Percentiles rank a stretch among this genome's conserved stretches.
Conservation (phyloP, 1,284 basidiomycete genomes). For the Salmacisia buchloeana region DNA sequence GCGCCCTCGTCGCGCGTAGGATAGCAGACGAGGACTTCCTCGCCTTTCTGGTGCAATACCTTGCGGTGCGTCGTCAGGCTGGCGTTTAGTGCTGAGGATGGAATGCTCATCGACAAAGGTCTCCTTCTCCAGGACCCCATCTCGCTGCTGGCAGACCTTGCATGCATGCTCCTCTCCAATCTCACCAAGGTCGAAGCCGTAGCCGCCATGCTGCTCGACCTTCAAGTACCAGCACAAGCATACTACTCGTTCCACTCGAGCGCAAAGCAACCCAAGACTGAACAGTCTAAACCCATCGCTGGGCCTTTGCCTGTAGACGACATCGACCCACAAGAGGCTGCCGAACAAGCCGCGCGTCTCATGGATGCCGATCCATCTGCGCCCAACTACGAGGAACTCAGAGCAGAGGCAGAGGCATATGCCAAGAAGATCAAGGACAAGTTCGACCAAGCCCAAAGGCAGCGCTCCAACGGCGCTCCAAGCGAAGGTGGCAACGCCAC, state of each 20-base stretch:
- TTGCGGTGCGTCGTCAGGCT: conserved; percentile 64
- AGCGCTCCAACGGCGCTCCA: not conserved
- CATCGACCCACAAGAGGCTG: not conserved
- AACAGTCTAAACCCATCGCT: no score
- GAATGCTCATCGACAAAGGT: not conserved
- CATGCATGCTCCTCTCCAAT: conserved; percentile 94
- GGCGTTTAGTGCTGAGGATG: not conserved
- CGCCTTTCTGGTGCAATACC: conserved; percentile 80
- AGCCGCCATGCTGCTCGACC: conserved; percentile 63
- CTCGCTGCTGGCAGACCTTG: conserved; percentile 84
- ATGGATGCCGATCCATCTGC: conserved; percentile 32
- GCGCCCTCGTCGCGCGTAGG: conserved; percentile 65
- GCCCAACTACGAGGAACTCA: conserved; percentile 34
- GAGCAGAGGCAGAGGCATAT: conserved; percentile 28
- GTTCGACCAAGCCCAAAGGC: not conserved
- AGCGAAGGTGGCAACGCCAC: not conserved
- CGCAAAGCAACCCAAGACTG: no score
- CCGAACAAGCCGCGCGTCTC: not conserved
- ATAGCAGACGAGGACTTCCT: conserved; percentile 69
- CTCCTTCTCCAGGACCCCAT: conserved; percentile 60
- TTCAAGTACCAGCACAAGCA: conserved; percentile 53
- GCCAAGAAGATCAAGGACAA: conserved; percentile 33
- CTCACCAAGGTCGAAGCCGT: conserved; percentile 72
- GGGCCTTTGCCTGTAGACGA: no score
- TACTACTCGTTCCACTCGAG: conserved; percentile 42